Evolutionary conservation across 768 basidiomycete species (phyloP).

Genomic region (Postia placenta): DNA sequence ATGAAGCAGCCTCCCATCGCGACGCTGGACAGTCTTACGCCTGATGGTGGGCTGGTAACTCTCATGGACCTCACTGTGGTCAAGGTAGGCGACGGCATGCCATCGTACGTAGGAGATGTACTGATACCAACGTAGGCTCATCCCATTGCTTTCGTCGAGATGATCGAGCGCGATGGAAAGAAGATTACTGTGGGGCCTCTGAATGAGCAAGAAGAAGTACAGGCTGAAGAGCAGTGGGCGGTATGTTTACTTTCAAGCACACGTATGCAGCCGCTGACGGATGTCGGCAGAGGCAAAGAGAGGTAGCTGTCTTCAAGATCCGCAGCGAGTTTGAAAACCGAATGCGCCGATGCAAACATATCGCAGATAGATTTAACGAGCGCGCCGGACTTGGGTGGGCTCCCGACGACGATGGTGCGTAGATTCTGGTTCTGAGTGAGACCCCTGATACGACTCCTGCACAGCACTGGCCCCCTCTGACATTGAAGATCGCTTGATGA

Average conservation of each 20-base stretch:
- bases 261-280: neutral
- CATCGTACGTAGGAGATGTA: neutral
- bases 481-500: constrained; percentile 49
- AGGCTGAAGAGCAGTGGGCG: constrained; percentile 61
- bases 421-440: no score
- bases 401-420: constrained; percentile 16
- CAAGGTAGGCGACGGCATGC: no score
- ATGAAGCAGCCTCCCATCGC: constrained; percentile 59
- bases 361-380: constrained; percentile 59
- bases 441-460: no score
- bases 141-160: constrained; percentile 79
- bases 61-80: constrained; percentile 69
- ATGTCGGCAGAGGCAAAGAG: constrained; percentile 41
- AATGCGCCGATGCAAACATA: constrained; percentile 45
- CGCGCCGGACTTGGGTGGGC: constrained; percentile 34
- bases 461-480: constrained; percentile 26
- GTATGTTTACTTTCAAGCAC: constrained; percentile 31
- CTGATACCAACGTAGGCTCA: constrained; percentile 39
- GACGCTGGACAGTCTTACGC: constrained; percentile 69
- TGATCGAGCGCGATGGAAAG: constrained; percentile 43
- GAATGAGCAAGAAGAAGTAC: constrained; percentile 63
- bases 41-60: constrained; percentile 75
- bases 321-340: constrained; percentile 52
- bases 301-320: constrained; percentile 52
- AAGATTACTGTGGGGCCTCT: constrained; percentile 55